Base-by-base conservation (phyloP, 2,329 filamentous ascomycete genomes). In the Fusarium dlaminii region DNA sequence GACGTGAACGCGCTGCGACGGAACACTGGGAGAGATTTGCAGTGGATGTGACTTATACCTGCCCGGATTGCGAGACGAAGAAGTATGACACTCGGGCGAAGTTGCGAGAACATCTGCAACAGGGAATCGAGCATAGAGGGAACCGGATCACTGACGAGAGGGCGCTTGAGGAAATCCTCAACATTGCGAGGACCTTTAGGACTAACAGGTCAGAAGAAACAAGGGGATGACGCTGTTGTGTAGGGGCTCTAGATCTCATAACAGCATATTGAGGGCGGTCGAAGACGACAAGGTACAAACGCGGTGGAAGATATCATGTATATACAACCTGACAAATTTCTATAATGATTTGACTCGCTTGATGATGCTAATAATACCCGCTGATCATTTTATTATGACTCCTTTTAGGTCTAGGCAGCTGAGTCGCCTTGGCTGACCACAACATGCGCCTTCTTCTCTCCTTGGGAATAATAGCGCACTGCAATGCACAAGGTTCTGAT, bases 401-500 rank as follows among this genome's bases (percentile, higher is more conserved):
- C n/a, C n/a, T 24, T 22, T 1, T 3, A 3, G 12, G 1, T 36
- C 3, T 9, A 58, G 8, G 12, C 30, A 36, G 11, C 12, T 3
- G 15, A 20, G 3, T 58, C 32, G 10, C 48, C 42, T 32, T 60
- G 39, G 1, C 27, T 66, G 2, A 68, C 46, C 0, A 72, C 57
- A 27, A 74, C 68, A 30, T 72, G 68, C 0, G 72, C 72, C 18
- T 37, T 56, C 22, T 75, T 75, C 37, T 72, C 63, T 0, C 72
- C 72, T 29, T 52, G 58, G 1, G 63, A 69, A 36, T 74, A 74
- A 22, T 74, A 74, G 5, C 72, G 43, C 5, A 74, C 72, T 10
- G 72, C 72, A 8, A 74, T 75, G 13, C 72, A 74, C 2, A 99
- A 87, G 0, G 96, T 98, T 82, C 98, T 97, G 90, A 99, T 98